Evolutionary conservation across 202 grass and related monocot genomes (phyloP).

Genomic region (Bolboschoenoplectus hybrid): DNA sequence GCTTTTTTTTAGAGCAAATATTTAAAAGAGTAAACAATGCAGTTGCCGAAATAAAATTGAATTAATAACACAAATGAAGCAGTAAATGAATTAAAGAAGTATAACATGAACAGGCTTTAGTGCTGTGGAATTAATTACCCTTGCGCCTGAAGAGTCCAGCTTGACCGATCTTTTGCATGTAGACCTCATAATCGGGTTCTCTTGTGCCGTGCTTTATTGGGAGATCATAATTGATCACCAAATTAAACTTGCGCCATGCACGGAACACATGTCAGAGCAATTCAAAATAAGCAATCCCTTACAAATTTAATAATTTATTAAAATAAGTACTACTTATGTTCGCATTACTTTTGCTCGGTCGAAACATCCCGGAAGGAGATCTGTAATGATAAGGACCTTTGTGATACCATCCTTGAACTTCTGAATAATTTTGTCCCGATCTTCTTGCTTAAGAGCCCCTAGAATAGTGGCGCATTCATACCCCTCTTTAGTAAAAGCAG

Average conservation of each 20-base stretch:
- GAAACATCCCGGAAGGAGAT: slow-evolving; percentile 85
- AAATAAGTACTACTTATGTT: slow-evolving; percentile 13
- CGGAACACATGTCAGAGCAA: slow-evolving; percentile 32
- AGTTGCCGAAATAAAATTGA: too few species aligned
- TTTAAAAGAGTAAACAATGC: too few species aligned
- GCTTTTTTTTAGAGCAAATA: background rate
- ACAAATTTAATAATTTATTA: background rate
- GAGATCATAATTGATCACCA: slow-evolving; percentile 94
- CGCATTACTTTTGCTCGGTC: slow-evolving; percentile 84
- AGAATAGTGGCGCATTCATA: slow-evolving; percentile 89
- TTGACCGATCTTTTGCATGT: slow-evolving; percentile 91
- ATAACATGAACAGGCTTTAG: background rate
- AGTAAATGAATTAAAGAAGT: background rate
- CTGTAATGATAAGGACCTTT: slow-evolving; percentile 87
- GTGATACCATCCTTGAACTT: slow-evolving; percentile 92
- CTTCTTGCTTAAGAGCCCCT: slow-evolving; percentile 78
- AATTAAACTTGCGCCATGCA: slow-evolving; percentile 62
- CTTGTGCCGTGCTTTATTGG: slow-evolving; percentile 63
- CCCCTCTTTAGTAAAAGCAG: slow-evolving; percentile 65
- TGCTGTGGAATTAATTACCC: slow-evolving; percentile 46
- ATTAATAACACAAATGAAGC: background rate
- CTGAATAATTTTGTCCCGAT: slow-evolving; percentile 79
- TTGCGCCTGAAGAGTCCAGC: slow-evolving; percentile 89
- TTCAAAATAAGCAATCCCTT: background rate
- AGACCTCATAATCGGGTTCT: slow-evolving; percentile 85